These are phyloP conservation scores for Mycena pura DNA, from an alignment of 768 basidiomycete species.

Conservation along the genomic window DNA sequence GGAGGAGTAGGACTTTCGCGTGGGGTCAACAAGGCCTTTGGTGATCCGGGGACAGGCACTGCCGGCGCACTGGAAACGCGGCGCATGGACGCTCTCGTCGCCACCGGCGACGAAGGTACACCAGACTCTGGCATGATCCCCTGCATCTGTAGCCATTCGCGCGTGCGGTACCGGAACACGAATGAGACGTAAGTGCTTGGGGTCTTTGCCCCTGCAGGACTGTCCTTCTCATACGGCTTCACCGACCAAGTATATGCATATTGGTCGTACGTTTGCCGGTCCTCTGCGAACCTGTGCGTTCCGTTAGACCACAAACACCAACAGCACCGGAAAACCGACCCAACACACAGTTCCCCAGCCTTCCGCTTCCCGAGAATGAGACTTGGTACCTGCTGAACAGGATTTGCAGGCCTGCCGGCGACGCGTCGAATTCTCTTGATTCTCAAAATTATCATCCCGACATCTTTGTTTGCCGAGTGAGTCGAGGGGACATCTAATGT, in stretches of 20 bases:
- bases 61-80: constrained; percentile 51
- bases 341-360: constrained; percentile 51
- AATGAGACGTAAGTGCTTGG: constrained; percentile 68
- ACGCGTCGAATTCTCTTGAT: constrained; percentile 46
- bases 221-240: constrained; percentile 49
- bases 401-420: constrained; percentile 48
- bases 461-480: constrained; percentile 41
- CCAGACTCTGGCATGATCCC: constrained; percentile 51
- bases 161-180: constrained; percentile 67
- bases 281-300: constrained; percentile 56
- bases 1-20: constrained; percentile 30
- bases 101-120: constrained; percentile 25
- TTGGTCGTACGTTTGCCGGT: constrained; percentile 46
- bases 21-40: constrained; percentile 22
- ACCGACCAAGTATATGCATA: constrained; percentile 61
- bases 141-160: constrained; percentile 57
- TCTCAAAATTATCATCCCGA: constrained; percentile 61
- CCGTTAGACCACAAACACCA: constrained; percentile 9
- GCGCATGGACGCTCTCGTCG: constrained; percentile 36
- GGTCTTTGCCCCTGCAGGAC: constrained; percentile 32
- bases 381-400: constrained; percentile 46
- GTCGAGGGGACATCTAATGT: constrained; percentile 17
- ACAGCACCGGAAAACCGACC: constrained; percentile 42
- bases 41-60: constrained; percentile 19
- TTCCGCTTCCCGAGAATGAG: constrained; percentile 43